Base-by-base conservation (phyloP, 2,329 filamentous ascomycete genomes). In the Trichoderma oligosporum region DNA sequence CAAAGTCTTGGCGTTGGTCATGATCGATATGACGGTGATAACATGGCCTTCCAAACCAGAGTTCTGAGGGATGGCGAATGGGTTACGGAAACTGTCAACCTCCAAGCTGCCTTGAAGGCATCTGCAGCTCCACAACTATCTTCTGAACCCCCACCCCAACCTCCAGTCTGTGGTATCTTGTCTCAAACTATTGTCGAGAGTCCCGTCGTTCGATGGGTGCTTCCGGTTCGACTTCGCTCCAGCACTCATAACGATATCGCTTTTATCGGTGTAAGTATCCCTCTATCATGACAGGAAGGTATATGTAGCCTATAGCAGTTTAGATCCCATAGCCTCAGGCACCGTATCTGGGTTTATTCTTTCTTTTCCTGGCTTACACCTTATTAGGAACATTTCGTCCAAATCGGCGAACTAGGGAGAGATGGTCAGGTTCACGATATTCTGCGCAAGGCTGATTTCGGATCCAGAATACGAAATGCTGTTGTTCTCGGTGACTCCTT, bases 151-250 rank as follows among this genome's bases (percentile, higher is more conserved):
- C 68, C 61, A 49, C 66, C 71, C 66, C 56, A 73, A 49, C 73
- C 76, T 27, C 83, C 87, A 5, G 73, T 71, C 18, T 81, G 86
- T 59, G 94, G 91, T 4, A 68, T 97, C 29, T 77, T 97, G 44
- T 90, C 90, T 1, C 85, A 82, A 66, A 96, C 92, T 0, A 70
- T 96, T 27, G 77, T 93, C 49, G 82, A 85, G 53, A 95, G 89
- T 61, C 88, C 92, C 1, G 76, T 88, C 33, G 81, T 87, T 56
- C 86, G 87, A 67, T 88, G 82, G 76, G 87, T 97, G 41, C 75
- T 96, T 12, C 89, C 91, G 11, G 89, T 86, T n/a, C 83, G 86
- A 59, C 77, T 97, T 59, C 82, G 92, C 58, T 85, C 85, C 56
- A 77, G 79, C 51, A 72, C 79, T 41, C 78, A 85, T 60, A 91